These are phyloP conservation scores for Fusarium tupiense DNA, from an alignment of 2,329 filamentous ascomycete genomes.

Conservation along the genomic window DNA sequence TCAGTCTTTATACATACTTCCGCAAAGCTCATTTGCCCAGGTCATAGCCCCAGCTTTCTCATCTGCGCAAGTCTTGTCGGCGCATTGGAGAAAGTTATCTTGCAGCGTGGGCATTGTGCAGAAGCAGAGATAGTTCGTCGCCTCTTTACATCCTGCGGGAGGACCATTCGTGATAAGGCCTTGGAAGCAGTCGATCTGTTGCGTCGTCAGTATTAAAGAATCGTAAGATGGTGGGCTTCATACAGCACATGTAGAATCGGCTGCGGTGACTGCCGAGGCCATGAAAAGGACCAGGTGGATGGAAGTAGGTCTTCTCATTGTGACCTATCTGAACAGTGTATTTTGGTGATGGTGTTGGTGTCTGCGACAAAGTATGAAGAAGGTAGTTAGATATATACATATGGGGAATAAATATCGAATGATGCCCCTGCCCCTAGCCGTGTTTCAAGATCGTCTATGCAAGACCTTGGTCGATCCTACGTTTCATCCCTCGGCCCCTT, in stretches of 20 bases:
- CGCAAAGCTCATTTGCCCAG: conserved; percentile 49
- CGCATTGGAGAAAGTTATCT: conserved; percentile 39
- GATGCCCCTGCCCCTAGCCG: background rate
- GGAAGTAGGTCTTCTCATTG: conserved; percentile 25
- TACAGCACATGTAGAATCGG: conserved; percentile 32
- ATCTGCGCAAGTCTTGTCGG: conserved; percentile 13
- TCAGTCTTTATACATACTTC: background rate
- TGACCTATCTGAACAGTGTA: background rate
- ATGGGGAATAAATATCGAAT: background rate
- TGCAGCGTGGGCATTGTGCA: conserved; percentile 41
- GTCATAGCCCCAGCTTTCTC: conserved; percentile 21
- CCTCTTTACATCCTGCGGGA: conserved; percentile 43
- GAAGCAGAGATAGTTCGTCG: conserved; percentile 47
- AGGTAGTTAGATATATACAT: background rate
- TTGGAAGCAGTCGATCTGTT: conserved; percentile 44
- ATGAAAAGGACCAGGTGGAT: conserved; percentile 18
- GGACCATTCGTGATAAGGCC: conserved; percentile 42
- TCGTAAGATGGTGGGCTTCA: background rate
- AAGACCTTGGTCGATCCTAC: conserved; percentile 22
- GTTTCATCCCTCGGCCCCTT: conserved; percentile 19
- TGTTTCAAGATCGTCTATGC: conserved; percentile 33
- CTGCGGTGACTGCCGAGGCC: conserved; percentile 7
- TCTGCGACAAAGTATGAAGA: background rate
- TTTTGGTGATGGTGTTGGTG: too few relatives aligned
- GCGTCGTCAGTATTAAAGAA: background rate